Evolutionary conservation across 1,284 basidiomycete species (phyloP), one percentile per base, ranked within the genome.

Genomic region (Mycosarcoma mackinlayi): DNA sequence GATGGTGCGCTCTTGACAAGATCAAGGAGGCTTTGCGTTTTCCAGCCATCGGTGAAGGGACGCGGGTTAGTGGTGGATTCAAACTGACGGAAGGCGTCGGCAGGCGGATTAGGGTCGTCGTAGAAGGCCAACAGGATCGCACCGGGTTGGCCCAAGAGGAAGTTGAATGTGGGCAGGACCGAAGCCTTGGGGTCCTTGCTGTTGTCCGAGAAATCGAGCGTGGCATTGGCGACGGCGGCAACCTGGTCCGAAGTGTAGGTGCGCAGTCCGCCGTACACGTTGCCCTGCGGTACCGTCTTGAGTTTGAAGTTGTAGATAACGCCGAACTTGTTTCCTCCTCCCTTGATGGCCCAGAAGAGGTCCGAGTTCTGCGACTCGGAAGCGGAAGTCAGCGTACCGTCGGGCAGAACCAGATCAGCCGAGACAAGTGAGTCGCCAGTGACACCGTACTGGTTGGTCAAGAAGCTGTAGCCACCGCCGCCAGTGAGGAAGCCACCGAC

Each of bases 141-240:
- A 13, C 64, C 65, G 4, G 68, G 70, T 44, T 57, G 55, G 14
- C 64, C 68, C 10, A 75, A 53, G 3, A 75, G 5, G 18, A 33
- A 55, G 51, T 77, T 77, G 54, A 76, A 70, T 7, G 75, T 74
- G 23, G 75, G 70, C 14, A 77, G 56, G 3, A 75, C 28, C 39
- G 73, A 67, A 1, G 73, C 70, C 39, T 76, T 76, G 37, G 65
- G 47, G 18, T 75, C 75, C 46, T 62, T 76, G 57, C 65, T 76
- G 57, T 76, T 63, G 3, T 54, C 57, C 6, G 58, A 57, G 24
- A 76, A 77, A 18, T 54, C 46, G 41, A 59, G 50, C 5, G 70
- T 73, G 6, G 75, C 75, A 13, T 72, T 61, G 44, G 73, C 54
- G 18, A 75, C 6, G 5, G 27, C 47, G 13, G 56, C 55, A 7